phyloP scores from a whole-genome alignment of 225 moss, liverwort and hornwort species.

The Physcomitrellopsis africana region DNA sequence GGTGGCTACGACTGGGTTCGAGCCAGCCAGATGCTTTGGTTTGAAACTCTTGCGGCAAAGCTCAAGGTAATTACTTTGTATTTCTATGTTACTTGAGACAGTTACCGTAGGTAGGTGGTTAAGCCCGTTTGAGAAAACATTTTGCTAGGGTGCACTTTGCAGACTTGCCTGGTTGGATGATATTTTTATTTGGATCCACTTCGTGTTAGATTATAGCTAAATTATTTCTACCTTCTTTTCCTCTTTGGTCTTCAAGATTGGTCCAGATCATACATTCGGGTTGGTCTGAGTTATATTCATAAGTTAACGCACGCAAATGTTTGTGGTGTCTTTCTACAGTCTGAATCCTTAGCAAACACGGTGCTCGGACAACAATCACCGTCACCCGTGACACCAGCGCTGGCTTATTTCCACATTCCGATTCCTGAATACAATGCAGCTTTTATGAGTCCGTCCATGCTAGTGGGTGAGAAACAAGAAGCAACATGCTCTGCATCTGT shows the following conservation, averaged over 20 bases:
- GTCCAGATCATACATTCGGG: neutral
- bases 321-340: constrained; percentile 46
- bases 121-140: neutral
- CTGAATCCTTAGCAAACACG: constrained; percentile 37
- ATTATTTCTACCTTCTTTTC: constrained; percentile 6
- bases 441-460: constrained; percentile 55
- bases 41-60: constrained; percentile 67
- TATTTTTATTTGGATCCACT: constrained; percentile 13
- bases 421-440: constrained; percentile 88
- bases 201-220: neutral
- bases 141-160: too few species aligned
- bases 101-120: constrained; percentile 6
- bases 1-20: constrained; percentile 96
- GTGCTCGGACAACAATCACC: constrained; percentile 33
- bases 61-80: constrained; percentile 60
- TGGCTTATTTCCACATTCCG: constrained; percentile 96
- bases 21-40: constrained; percentile 89
- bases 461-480: constrained; percentile 87
- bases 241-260: constrained; percentile 5
- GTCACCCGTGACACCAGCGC: constrained; percentile 63
- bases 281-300: constrained; percentile 18
- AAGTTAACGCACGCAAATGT: constrained; percentile 22
- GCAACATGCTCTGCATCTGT: constrained; percentile 71
- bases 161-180: constrained; percentile 15
- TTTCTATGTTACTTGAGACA: neutral